phyloP scores from a whole-genome alignment of 1,284 basidiomycete genomes.

The Leccinum subspadiceum region DNA sequence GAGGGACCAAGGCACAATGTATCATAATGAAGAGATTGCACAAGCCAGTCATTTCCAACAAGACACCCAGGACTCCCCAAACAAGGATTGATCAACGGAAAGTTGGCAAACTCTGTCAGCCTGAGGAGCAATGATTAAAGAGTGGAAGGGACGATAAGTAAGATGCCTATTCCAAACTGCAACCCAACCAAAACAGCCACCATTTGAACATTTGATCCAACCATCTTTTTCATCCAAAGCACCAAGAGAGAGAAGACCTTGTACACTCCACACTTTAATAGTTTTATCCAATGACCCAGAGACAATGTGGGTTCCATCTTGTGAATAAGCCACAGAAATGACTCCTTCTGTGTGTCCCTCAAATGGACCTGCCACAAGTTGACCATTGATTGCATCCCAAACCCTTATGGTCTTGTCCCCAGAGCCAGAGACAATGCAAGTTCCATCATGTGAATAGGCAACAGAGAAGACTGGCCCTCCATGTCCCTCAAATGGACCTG shows the following conservation, averaged over 20 bases:
- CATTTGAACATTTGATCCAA: background rate
- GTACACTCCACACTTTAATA: background rate
- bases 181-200: background rate
- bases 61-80: background rate
- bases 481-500: no score
- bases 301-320: no score
- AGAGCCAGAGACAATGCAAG: no score
- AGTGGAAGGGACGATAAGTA: background rate
- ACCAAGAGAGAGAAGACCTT: background rate
- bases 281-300: background rate
- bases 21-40: no score
- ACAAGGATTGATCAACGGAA: background rate
- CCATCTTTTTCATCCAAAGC: background rate
- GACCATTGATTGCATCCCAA: no score
- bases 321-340: no score
- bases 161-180: background rate
- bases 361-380: no score
- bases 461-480: no score
- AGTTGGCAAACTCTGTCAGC: background rate
- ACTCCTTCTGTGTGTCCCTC: no score
- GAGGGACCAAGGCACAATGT: no score
- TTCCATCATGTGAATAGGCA: no score
- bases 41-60: background rate
- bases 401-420: rapidly evolving
- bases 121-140: background rate